Conservation (phyloP, 2,329 filamentous ascomycete species). For the Microdochium nivale region DNA sequence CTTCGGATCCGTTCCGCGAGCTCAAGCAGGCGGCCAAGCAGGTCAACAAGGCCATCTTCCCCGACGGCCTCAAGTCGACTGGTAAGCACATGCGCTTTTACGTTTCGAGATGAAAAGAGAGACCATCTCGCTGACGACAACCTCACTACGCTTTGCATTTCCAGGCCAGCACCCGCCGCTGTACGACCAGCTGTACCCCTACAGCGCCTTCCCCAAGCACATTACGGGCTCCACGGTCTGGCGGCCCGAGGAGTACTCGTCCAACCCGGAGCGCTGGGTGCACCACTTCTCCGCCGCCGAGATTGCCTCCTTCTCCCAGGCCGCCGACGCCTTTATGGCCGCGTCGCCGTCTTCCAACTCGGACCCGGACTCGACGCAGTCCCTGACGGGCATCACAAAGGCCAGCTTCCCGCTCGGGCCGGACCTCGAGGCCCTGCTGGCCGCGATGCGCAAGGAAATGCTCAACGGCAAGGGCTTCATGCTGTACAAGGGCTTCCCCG, state of each 20-base stretch:
- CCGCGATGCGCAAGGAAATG: slow-evolving; percentile 52
- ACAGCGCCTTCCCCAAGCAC: slow-evolving; percentile 54
- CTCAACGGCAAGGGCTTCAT: slow-evolving; percentile 84
- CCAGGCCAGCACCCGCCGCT: slow-evolving; percentile 61
- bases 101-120: too few relatives aligned
- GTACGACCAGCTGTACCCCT: slow-evolving; percentile 51
- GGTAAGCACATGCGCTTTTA: slow-evolving; percentile 9
- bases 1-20: background rate
- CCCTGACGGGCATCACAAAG: slow-evolving; percentile 54
- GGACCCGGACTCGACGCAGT: too few relatives aligned
- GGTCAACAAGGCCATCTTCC: slow-evolving; percentile 39
- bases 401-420: slow-evolving; percentile 52
- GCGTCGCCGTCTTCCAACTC: slow-evolving; percentile 30
- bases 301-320: slow-evolving; percentile 48
- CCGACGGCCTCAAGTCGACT: slow-evolving; percentile 54
- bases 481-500: slow-evolving; percentile 79
- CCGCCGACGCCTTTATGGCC: slow-evolving; percentile 55
- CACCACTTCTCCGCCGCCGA: slow-evolving; percentile 55
- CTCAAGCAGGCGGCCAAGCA: slow-evolving; percentile 13
- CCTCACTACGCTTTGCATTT: background rate
- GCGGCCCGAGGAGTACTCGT: slow-evolving; percentile 52
- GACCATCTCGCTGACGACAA: background rate
- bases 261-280: slow-evolving; percentile 58
- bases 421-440: slow-evolving; percentile 42
- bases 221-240: slow-evolving; percentile 62